Evolutionary conservation across 2,329 filamentous ascomycete species (phyloP).

Genomic region (Neofusicoccum sp.): DNA sequence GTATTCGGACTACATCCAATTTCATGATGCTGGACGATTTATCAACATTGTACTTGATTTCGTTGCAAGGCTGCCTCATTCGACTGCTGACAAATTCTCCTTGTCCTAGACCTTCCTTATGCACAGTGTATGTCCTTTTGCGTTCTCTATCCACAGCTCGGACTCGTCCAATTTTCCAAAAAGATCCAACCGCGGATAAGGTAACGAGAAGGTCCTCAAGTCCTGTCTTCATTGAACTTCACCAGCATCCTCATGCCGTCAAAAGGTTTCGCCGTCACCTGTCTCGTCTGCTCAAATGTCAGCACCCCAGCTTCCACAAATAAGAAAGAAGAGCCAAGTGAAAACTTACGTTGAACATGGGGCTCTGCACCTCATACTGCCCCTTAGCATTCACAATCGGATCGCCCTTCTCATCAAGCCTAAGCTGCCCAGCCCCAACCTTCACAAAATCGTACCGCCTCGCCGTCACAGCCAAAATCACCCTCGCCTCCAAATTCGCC

Average conservation of each 20-base stretch:
- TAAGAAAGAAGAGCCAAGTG: neutral
- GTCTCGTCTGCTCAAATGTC: slow-evolving; percentile 29
- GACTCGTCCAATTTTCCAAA: too few species aligned
- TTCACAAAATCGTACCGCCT: slow-evolving; percentile 37
- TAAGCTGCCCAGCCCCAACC: slow-evolving; percentile 36
- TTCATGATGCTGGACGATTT: too few species aligned
- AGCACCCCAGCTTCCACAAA: neutral
- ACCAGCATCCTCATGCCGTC: slow-evolving; percentile 35
- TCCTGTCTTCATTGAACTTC: neutral
- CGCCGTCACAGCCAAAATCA: slow-evolving; percentile 29
- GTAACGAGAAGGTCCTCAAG: neutral
- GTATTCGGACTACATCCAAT: too few species aligned
- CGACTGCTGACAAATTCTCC: too few species aligned
- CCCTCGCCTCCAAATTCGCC: slow-evolving; percentile 39
- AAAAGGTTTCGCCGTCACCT: slow-evolving; percentile 36
- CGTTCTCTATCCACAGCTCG: too few species aligned
- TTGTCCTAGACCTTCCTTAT: too few species aligned
- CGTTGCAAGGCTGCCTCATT: too few species aligned
- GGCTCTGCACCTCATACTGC: slow-evolving; percentile 32
- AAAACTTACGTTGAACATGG: slow-evolving; percentile 38
- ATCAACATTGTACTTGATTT: too few species aligned
- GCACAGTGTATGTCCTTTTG: too few species aligned
- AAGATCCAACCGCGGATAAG: neutral
- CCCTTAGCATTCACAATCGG: slow-evolving; percentile 34
- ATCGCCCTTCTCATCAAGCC: slow-evolving; percentile 29